Evolutionary conservation across 2,329 filamentous ascomycete species (phyloP), one percentile per base, ranked within the genome.

Genomic region (Fusarium buharicum): DNA sequence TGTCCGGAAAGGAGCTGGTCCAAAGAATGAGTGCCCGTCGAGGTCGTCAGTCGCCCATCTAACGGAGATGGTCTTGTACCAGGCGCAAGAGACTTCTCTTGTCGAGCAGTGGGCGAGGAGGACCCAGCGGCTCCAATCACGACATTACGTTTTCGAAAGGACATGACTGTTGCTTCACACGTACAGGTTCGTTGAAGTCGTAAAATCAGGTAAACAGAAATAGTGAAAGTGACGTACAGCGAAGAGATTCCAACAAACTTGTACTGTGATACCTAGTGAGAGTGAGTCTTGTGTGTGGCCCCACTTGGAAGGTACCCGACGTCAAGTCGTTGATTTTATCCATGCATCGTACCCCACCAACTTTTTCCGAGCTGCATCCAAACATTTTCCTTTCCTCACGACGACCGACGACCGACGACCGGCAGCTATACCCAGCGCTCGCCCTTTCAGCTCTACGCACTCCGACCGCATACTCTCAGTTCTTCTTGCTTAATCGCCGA

Each of bases 1-100:
- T 98, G 94, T 0, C 94, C 93, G 36, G 92, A 92, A 1, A 99
- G 81, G 16, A 97, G 82, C 56, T 86, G 86, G 72, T 99, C 95
- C 36, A 99, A 80, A 16, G 93, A 96, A 4, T 87, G 83, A 1
- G 92, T 94, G 18, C 95, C 95, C 0, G 95, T 98, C 1, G 95
- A 99, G 3, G 91, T 98, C 8, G 92, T 96, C 33, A 88, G 83
- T 43, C 93, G 88, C 52, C 94, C 94, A 73, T 97, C 93, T 28
- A 96, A 80, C 41, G 93, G 92, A 12, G 95, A 99, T 14, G 94
- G 92, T 45, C 94, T 87, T 18, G 93, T 83, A 17, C 84, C 84
- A 0, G 77, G 74, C 3, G 77, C 69, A 34, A 79, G 76, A 17
- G 75, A 70, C 57, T 74, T 76, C 57, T 78, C 77, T 44, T 70